Evolutionary conservation across 495 filamentous ascomycete species (phyloP).

Genomic region (Niebla homalea): DNA sequence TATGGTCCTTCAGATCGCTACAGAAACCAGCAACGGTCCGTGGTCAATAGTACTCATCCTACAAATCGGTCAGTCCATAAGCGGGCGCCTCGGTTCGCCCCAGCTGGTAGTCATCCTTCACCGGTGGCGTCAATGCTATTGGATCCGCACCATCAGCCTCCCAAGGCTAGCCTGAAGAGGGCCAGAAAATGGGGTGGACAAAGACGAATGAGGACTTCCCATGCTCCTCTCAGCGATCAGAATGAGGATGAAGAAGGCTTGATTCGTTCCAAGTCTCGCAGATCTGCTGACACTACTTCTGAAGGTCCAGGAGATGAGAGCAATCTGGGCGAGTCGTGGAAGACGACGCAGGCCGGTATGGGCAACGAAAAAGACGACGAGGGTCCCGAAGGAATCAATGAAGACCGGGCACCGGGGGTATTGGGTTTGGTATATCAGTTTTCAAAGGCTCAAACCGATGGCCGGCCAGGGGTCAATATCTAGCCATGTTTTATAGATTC

Average conservation of each 20-base stretch:
- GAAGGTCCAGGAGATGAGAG: conserved; percentile 38
- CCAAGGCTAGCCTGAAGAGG: conserved; percentile 36
- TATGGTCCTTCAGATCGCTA: conserved; percentile 13
- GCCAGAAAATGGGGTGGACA: conserved; percentile 31
- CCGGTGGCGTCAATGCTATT: conserved; percentile 56
- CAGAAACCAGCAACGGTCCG: conserved; percentile 20
- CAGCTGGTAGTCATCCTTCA: conserved; percentile 19
- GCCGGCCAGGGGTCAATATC: conserved; percentile 25
- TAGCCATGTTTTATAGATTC: conserved; percentile 5
- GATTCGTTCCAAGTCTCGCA: conserved; percentile 13
- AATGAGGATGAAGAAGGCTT: conserved; percentile 34
- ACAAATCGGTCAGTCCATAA: conserved; percentile 13
- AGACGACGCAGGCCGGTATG: conserved; percentile 38
- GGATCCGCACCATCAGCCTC: conserved; percentile 78
- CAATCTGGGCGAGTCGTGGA: conserved; percentile 52
- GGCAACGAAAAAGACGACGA: conserved; percentile 34
- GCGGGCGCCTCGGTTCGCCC: conserved; percentile 23
- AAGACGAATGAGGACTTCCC: conserved; percentile 37
- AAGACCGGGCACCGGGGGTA: conserved; percentile 46
- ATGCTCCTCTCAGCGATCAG: conserved; percentile 25
- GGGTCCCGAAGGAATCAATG: conserved; percentile 34
- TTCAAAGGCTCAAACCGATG: conserved; percentile 66
- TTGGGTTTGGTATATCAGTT: conserved; percentile 83
- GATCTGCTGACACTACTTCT: conserved; percentile 25
- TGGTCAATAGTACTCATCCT: background rate